Base-by-base conservation (phyloP, 2,329 filamentous ascomycete species). In the Beauveria caledonica region DNA sequence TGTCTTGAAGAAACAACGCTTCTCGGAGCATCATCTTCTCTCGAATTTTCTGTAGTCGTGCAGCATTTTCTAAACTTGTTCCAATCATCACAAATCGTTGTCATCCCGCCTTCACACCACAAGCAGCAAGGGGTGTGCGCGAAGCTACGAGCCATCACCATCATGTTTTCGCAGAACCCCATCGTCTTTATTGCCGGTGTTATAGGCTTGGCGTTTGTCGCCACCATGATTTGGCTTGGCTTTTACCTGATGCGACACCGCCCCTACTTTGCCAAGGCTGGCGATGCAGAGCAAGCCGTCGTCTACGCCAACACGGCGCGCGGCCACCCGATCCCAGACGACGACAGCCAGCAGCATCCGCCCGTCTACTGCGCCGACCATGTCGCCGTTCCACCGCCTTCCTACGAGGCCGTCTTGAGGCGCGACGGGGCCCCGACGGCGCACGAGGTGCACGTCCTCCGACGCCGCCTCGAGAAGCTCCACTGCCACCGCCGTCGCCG, bases 281-380 rank as follows among this genome's bases (percentile, higher is more conserved):
- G 13, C 48, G 49, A 53, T 29, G 17, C 49, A 8, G 57, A 59
- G 25, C 33, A 42, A 5, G 45, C n/a, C 36, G 19, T 36, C 45
- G 23, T 15, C 39, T 13, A 19, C 27, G 29, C 3, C n/a, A 19
- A 10, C 46, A 51, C 21, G 21, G 15, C 23, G 11, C 5, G 5
- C 15, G 23, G 5, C 3, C 3, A 27, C 8, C 5, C 13, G 51
- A 17, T 0, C 3, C 51, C 19, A n/a, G 27, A 23, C 21, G 1
- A 25, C 21, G 40, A 23, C 19, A n/a, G 19, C 15, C 39, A 19
- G 17, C 44, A 51, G 13, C 56, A 62, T 39, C 59, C 64, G 11
- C 64, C 60, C 9, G 58, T 62, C 2, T 62, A 60, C 40, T 62
- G 59, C 42, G 50, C 60, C 42, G 61, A 52, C 15, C 62, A 65